Evolutionary conservation across 805 yeast species (phyloP).

Genomic region (Starmera amethionina): DNA sequence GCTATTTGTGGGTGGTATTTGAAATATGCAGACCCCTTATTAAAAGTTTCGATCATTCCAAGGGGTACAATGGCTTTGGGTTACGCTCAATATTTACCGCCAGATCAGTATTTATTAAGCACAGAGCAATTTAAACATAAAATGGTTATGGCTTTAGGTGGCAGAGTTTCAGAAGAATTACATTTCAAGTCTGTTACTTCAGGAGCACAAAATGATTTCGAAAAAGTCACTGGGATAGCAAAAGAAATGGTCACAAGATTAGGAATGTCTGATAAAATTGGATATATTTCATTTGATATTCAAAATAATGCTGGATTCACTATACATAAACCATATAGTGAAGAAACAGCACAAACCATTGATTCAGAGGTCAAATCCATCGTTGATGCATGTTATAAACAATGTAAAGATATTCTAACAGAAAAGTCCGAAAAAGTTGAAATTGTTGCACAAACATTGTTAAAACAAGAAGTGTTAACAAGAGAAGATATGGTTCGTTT

Average conservation of each 20-base stretch:
- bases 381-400: slow-evolving; percentile 52
- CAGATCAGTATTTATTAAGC: slow-evolving; percentile 72
- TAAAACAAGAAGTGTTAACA: slow-evolving; percentile 67
- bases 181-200: slow-evolving; percentile 82
- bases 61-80: slow-evolving; percentile 93
- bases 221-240: slow-evolving; percentile 84
- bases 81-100: slow-evolving; percentile 92
- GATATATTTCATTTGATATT: slow-evolving; percentile 48
- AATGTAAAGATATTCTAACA: slow-evolving; percentile 46
- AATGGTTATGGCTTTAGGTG: slow-evolving; percentile 93
- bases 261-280: slow-evolving; percentile 82
- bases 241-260: slow-evolving; percentile 79
- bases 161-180: slow-evolving; percentile 84
- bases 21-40: slow-evolving; percentile 79
- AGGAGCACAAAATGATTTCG: slow-evolving; percentile 90
- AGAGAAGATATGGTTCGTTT: slow-evolving; percentile 72
- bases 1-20: slow-evolving; percentile 94
- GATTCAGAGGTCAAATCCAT: slow-evolving; percentile 63
- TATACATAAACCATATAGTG: slow-evolving; percentile 58
- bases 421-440: slow-evolving; percentile 55
- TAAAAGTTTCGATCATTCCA: slow-evolving; percentile 91
- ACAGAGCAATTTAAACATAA: slow-evolving; percentile 70
- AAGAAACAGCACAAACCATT: slow-evolving; percentile 55
- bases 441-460: slow-evolving; percentile 64
- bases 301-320: slow-evolving; percentile 42